Evolutionary conservation across 2,329 filamentous ascomycete species (phyloP).

Genomic region (Macrophomina phaseolina): DNA sequence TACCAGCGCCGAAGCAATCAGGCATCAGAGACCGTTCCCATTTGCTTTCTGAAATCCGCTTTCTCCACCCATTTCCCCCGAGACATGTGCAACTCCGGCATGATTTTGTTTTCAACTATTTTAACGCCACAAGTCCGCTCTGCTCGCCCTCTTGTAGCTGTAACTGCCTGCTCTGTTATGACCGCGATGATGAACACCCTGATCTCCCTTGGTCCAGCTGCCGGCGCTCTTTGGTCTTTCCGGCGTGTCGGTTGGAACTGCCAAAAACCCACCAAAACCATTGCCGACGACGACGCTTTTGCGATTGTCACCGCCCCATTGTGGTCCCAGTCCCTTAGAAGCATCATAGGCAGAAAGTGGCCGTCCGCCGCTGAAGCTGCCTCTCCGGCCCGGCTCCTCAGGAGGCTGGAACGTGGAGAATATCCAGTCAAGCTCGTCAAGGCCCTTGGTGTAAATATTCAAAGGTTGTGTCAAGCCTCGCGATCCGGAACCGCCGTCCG

Average conservation of each 20-base stretch:
- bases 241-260: conserved; percentile 57
- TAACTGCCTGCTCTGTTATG: conserved; percentile 12
- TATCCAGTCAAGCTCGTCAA: conserved; percentile 71
- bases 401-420: conserved; percentile 64
- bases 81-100: not conserved
- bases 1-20: conserved; percentile 27
- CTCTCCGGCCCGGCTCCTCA: conserved; percentile 51
- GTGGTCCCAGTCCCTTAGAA: conserved; percentile 56
- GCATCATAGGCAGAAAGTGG: conserved; percentile 54
- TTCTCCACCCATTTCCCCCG: not conserved
- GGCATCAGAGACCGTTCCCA: conserved; percentile 5
- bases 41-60: not conserved
- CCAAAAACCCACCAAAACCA: conserved; percentile 69
- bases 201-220: conserved; percentile 28
- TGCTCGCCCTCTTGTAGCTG: conserved; percentile 19
- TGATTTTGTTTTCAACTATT: not conserved
- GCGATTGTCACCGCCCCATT: conserved; percentile 65
- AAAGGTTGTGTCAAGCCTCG: conserved; percentile 55
- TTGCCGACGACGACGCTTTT: conserved; percentile 70
- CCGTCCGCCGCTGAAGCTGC: conserved; percentile 46
- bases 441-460: conserved; percentile 69
- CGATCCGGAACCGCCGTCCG: conserved; percentile 35
- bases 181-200: not conserved
- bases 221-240: conserved; percentile 44
- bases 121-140: conserved; percentile 28